A percentile compares a stretch with the other conserved stretches of the same genome.
phyloP scores from a whole-genome alignment of 257 asterid species.

The Solanum medicagineum region DNA sequence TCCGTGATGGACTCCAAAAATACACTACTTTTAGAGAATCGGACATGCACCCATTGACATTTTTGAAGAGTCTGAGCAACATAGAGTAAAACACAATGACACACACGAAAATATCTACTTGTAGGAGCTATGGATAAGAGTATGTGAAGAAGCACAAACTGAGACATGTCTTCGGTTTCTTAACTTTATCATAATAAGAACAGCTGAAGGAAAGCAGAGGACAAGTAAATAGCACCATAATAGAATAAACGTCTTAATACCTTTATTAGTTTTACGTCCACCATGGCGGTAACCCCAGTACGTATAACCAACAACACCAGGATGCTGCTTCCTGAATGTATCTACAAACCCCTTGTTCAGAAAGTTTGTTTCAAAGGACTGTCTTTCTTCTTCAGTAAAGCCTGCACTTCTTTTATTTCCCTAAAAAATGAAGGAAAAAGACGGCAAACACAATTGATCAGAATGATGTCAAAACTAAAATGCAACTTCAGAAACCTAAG shows the following conservation, averaged over 20 bases:
- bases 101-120: neutral
- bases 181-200: neutral
- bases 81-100: neutral
- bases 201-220: neutral
- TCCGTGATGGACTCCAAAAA: too few relatives aligned
- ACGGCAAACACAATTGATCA: neutral
- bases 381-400: slow-evolving; percentile 82
- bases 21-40: too few relatives aligned
- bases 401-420: slow-evolving; percentile 98
- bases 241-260: slow-evolving; percentile 11
- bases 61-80: too few relatives aligned
- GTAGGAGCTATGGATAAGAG: neutral
- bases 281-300: slow-evolving; percentile 97
- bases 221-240: neutral
- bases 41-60: too few relatives aligned
- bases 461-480: neutral
- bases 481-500: neutral
- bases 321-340: slow-evolving; percentile 92
- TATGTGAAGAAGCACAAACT: neutral
- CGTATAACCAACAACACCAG: slow-evolving; percentile 80
- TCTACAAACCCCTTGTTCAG: slow-evolving; percentile 77
- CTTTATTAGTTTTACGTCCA: slow-evolving; percentile 73
- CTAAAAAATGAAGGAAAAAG: slow-evolving; percentile 18
- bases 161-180: neutral
- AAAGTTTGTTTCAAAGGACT: slow-evolving; percentile 62